Conservation (phyloP, 1,284 basidiomycete species). For the Xerocomus amazonicus region DNA sequence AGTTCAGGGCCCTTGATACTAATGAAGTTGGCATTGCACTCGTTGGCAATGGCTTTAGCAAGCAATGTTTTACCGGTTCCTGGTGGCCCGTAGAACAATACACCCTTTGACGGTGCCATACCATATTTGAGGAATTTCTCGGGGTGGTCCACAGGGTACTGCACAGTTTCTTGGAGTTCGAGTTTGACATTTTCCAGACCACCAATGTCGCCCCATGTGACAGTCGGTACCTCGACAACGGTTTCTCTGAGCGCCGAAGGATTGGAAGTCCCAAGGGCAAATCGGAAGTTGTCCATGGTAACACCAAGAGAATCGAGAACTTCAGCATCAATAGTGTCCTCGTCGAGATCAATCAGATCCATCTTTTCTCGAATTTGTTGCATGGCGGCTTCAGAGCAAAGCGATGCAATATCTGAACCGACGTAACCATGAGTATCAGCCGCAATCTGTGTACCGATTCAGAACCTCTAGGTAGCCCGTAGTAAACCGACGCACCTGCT, state of each 20-base stretch:
- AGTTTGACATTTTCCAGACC: conserved; percentile 99
- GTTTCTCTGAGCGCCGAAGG: conserved; percentile 86
- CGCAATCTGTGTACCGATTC: conserved; percentile 63
- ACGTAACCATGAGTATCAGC: conserved; percentile 99
- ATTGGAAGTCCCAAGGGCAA: conserved; percentile 82
- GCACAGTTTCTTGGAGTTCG: conserved; percentile 98
- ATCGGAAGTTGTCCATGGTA: conserved; percentile 92
- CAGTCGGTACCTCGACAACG: conserved; percentile 86
- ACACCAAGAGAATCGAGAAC: conserved; percentile 86
- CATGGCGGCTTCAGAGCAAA: conserved; percentile 90
- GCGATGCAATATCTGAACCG: conserved; percentile 94
- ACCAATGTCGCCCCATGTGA: conserved; percentile 99
- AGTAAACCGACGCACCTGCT: conserved; percentile 59
- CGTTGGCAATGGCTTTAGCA: conserved; percentile 97
- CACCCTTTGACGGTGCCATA: conserved; percentile 99
- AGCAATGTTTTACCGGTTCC: conserved; percentile 96
- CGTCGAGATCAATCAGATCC: conserved; percentile 82
- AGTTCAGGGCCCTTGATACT: conserved; percentile 96
- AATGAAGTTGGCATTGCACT: conserved; percentile 99
- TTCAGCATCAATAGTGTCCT: conserved; percentile 87
- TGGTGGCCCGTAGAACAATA: conserved; percentile 95
- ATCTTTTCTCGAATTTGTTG: conserved; percentile 92
- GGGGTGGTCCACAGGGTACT: conserved; percentile 99
- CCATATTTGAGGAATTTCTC: conserved; percentile 99
- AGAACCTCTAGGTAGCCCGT: conserved; percentile 3